A percentile compares a stretch with the other conserved stretches of the same genome.
Evolutionary conservation across 768 basidiomycete genomes (phyloP).

Genomic region (Baorangia bicolor): DNA sequence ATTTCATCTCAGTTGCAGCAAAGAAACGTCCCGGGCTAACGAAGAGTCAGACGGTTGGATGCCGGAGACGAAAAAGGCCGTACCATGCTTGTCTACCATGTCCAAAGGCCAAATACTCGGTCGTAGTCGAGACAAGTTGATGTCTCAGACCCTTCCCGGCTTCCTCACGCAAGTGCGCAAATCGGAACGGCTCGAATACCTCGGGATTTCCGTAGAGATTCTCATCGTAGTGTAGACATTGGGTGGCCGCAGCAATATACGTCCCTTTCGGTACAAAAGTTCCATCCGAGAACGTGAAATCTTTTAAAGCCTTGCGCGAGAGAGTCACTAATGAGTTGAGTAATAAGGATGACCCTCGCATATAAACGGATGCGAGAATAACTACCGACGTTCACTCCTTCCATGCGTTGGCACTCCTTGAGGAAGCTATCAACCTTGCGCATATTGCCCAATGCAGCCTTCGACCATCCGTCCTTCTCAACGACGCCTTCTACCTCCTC

Average conservation of each 20-base stretch:
- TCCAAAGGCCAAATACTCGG: slow-evolving; percentile 36
- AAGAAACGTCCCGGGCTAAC: slow-evolving; percentile 17
- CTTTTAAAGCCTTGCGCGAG: slow-evolving; percentile 32
- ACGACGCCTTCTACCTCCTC: slow-evolving; percentile 12
- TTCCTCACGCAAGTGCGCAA: slow-evolving; percentile 9
- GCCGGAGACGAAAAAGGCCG: neutral
- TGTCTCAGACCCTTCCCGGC: slow-evolving; percentile 38
- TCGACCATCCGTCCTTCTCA: slow-evolving; percentile 2
- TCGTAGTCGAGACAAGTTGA: slow-evolving; percentile 35
- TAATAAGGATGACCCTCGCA: neutral
- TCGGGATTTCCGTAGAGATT: slow-evolving; percentile 27
- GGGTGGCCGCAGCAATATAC: slow-evolving; percentile 18
- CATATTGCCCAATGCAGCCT: slow-evolving; percentile 26
- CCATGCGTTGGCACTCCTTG: slow-evolving; percentile 10
- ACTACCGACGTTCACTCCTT: slow-evolving; percentile 20
- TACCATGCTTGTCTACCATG: neutral
- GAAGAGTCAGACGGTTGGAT: too few species aligned
- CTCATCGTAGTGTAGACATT: slow-evolving; percentile 21
- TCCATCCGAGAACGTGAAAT: slow-evolving; percentile 39
- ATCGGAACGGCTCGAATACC: slow-evolving; percentile 14
- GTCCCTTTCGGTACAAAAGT: slow-evolving; percentile 38
- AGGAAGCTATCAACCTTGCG: slow-evolving; percentile 41
- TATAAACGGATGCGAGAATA: neutral
- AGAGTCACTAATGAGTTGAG: slow-evolving; percentile 32
- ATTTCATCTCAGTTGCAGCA: slow-evolving; percentile 5